Conservation (phyloP, 176 grass and related monocot genomes). For the Aegilops umbellulata region DNA sequence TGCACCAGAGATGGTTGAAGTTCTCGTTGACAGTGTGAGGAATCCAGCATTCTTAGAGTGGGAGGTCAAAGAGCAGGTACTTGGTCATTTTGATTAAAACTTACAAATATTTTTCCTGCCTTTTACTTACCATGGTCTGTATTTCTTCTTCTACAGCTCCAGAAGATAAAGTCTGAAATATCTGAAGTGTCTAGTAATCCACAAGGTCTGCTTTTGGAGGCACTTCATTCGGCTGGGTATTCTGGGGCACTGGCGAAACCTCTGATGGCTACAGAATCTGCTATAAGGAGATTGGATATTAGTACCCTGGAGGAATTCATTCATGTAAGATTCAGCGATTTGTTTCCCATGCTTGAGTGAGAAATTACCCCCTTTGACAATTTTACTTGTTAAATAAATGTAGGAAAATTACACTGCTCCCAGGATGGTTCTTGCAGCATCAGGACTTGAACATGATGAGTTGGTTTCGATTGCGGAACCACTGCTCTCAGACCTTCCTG, state of each 20-base stretch:
- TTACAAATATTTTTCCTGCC: neutral
- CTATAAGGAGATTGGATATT: slow-evolving; percentile 51
- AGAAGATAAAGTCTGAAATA: slow-evolving; percentile 75
- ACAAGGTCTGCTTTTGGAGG: slow-evolving; percentile 74
- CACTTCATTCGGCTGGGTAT: slow-evolving; percentile 74
- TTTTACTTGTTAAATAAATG: slow-evolving; percentile 36
- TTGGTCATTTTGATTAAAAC: neutral
- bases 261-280: slow-evolving; percentile 57
- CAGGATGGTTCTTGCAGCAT: slow-evolving; percentile 84
- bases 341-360: slow-evolving; percentile 11
- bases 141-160: slow-evolving; percentile 45
- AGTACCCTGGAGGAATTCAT: slow-evolving; percentile 62
- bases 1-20: slow-evolving; percentile 69
- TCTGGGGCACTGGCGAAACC: slow-evolving; percentile 72
- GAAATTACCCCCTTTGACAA: slow-evolving; percentile 8
- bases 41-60: slow-evolving; percentile 68
- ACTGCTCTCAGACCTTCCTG: slow-evolving; percentile 64
- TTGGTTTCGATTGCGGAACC: slow-evolving; percentile 61
- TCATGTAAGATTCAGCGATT: slow-evolving; percentile 45
- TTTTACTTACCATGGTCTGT: slow-evolving; percentile 11
- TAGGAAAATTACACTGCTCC: slow-evolving; percentile 80
- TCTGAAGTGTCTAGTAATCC: slow-evolving; percentile 64
- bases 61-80: slow-evolving; percentile 78
- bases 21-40: slow-evolving; percentile 66
- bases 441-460: slow-evolving; percentile 81